A percentile compares a stretch with the other conserved stretches of the same genome.
Conservation (phyloP, 2,329 filamentous ascomycete genomes). For the Phyllosticta citriasiana region DNA sequence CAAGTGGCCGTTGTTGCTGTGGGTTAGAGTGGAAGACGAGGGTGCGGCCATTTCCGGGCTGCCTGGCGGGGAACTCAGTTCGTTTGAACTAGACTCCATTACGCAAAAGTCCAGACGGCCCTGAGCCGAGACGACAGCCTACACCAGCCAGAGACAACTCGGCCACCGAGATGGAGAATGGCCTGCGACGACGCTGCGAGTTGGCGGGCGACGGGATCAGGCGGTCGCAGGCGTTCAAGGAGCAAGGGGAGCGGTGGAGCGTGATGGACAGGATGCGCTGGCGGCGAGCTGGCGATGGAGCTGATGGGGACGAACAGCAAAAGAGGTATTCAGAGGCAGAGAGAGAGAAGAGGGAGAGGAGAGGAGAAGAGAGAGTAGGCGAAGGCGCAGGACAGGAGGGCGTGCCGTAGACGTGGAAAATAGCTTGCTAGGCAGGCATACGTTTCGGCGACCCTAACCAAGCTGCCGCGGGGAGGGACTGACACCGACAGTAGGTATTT, state of each 20-base stretch:
- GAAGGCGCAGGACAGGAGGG: not conserved
- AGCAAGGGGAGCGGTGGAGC: not conserved
- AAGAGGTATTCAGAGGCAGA: not conserved
- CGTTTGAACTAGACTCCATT: constrained; percentile 26
- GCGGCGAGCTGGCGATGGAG: constrained; percentile 4
- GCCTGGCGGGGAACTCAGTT: constrained; percentile 27
- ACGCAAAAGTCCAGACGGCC: not conserved
- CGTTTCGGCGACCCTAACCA: no score
- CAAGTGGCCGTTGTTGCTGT: constrained; percentile 23
- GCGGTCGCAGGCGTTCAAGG: not conserved
- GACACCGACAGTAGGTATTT: not conserved
- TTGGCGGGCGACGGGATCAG: not conserved
- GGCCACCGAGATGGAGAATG: not conserved
- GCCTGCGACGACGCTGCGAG: not conserved
- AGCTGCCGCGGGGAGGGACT: not conserved
- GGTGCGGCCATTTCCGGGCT: constrained; percentile 17
- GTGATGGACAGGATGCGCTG: not conserved
- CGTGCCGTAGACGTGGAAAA: not conserved
- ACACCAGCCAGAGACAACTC: not conserved
- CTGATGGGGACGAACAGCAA: not conserved
- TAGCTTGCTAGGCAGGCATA: not conserved
- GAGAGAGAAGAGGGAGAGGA: not conserved
- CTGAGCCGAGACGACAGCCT: not conserved
- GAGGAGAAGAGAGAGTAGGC: not conserved
- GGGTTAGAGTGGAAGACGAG: constrained; percentile 8